Conservation (phyloP, 345 rosid genomes). For the Reutealis trisperma region DNA sequence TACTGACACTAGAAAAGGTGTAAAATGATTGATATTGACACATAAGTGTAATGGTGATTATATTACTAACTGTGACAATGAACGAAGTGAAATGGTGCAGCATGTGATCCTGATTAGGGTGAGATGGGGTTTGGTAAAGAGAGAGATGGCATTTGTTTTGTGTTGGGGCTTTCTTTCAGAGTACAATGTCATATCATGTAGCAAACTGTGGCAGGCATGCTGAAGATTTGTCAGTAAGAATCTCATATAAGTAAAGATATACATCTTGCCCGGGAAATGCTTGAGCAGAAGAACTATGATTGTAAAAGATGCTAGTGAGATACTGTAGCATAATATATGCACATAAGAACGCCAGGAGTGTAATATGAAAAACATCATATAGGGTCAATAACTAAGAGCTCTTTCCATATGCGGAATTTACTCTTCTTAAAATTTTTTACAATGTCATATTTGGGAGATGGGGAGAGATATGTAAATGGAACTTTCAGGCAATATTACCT, state of each 20-base stretch:
- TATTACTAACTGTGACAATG: background rate
- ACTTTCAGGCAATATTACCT: no score
- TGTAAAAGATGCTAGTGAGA: background rate
- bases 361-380: no score
- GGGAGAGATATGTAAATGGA: background rate
- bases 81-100: background rate
- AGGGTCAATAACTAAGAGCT: background rate
- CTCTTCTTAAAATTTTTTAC: background rate
- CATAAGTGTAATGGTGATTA: background rate
- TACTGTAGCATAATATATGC: background rate
- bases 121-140: background rate
- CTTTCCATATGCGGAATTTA: background rate
- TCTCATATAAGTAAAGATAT: background rate
- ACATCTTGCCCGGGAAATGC: background rate
- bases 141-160: background rate
- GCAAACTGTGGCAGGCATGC: background rate
- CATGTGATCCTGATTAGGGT: background rate
- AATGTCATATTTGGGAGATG: background rate
- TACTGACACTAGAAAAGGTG: background rate
- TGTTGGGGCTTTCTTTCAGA: background rate
- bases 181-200: background rate
- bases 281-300: background rate
- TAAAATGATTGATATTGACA: background rate
- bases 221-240: background rate
- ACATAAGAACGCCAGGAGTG: background rate